These are phyloP conservation scores for Blastobotrys buckinghamii DNA, from an alignment of 1,139 yeast genomes.

Conservation along the genomic window DNA sequence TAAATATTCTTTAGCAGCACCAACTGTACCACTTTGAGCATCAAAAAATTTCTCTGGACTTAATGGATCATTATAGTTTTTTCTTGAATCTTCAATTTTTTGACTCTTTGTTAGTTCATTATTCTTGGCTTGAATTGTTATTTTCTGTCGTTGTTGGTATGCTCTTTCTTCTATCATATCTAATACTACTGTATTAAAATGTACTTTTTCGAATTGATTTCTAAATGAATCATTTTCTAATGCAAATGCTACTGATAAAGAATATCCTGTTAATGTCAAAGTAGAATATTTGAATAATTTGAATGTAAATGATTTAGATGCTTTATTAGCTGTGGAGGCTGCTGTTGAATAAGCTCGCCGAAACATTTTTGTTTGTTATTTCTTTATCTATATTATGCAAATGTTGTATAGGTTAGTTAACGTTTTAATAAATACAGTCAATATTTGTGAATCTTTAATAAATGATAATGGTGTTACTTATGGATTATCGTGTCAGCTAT, in stretches of 20 bases:
- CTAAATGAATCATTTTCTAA: slow-evolving; percentile 13
- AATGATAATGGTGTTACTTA: too few species aligned
- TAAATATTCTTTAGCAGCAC: slow-evolving; percentile 24
- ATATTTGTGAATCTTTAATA: background rate
- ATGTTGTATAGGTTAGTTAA: background rate
- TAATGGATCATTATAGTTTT: slow-evolving; percentile 24
- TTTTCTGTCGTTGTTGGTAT: slow-evolving; percentile 19
- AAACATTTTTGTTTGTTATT: background rate
- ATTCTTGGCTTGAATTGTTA: slow-evolving; percentile 14
- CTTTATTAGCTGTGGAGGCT: background rate
- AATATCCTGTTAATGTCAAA: background rate
- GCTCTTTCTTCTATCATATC: slow-evolving; percentile 27
- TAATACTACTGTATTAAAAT: slow-evolving; percentile 21
- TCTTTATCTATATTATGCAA: too few species aligned
- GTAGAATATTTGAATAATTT: background rate
- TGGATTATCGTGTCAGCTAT: too few species aligned
- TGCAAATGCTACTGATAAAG: slow-evolving; percentile 7
- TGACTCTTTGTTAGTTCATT: slow-evolving; percentile 11
- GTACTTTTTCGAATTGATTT: slow-evolving; percentile 21
- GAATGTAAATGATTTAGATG: background rate
- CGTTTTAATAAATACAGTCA: background rate
- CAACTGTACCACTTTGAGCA: slow-evolving; percentile 27
- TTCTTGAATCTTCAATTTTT: slow-evolving; percentile 7
- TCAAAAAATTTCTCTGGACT: slow-evolving; percentile 26
- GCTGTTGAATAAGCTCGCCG: background rate